Percentiles rank a stretch among this genome's conserved stretches.
These are phyloP conservation scores for Chlamydomonas schloesseri DNA, from an alignment of 139 green algal species.

Conservation along the genomic window DNA sequence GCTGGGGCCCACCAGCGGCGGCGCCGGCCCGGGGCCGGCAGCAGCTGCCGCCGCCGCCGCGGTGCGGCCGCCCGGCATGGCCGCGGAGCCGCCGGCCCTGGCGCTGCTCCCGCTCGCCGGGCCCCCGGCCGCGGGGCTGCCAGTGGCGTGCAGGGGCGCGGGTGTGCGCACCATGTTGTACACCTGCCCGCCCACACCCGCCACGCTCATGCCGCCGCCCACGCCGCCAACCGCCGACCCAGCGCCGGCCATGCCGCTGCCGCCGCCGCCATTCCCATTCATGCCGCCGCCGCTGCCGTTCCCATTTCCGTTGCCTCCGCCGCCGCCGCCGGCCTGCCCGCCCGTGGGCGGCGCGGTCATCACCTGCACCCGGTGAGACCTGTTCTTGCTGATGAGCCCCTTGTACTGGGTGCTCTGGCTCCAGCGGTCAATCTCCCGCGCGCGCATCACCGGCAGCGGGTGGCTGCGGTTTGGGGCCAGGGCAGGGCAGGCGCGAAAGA, in stretches of 20 bases:
- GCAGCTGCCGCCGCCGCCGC: too few relatives aligned
- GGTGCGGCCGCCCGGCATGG: too few relatives aligned
- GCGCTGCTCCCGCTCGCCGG: too few relatives aligned
- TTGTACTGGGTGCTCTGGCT: conserved; percentile 71
- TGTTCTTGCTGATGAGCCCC: conserved; percentile 59
- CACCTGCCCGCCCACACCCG: conserved; percentile 22
- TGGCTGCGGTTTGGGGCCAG: too few relatives aligned
- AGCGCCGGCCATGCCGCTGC: too few relatives aligned
- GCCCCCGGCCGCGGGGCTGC: background rate
- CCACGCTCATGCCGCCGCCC: background rate
- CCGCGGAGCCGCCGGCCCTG: too few relatives aligned
- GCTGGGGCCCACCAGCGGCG: too few relatives aligned
- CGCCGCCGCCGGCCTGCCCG: too few relatives aligned
- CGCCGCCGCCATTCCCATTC: background rate
- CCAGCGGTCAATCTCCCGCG: conserved; percentile 85
- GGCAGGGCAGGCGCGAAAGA: too few relatives aligned
- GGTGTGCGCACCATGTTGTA: conserved; percentile 1
- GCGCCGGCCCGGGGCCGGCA: too few relatives aligned
- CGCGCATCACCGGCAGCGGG: conserved; percentile 91
- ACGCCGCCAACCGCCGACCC: background rate
- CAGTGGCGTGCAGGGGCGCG: background rate
- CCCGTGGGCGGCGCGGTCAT: background rate
- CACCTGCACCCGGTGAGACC: conserved; percentile 33
- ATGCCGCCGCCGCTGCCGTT: too few relatives aligned
- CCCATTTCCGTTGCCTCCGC: too few relatives aligned